These are phyloP conservation scores for Yarrowia keelungensis DNA, from an alignment of 805 yeast genomes.

Conservation along the genomic window DNA sequence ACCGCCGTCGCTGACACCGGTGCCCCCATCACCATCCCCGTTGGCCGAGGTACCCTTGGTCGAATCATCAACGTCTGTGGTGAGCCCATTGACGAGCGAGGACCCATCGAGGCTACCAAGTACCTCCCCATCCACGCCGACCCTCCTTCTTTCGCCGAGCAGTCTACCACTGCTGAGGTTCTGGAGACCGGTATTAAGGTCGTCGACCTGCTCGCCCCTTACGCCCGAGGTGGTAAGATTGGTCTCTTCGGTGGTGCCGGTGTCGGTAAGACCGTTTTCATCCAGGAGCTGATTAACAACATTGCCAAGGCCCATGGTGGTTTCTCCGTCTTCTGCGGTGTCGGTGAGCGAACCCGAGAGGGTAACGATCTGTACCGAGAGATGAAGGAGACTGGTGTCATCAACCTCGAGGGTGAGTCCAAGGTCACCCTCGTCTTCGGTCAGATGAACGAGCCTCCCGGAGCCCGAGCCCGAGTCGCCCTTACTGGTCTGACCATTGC, in stretches of 20 bases:
- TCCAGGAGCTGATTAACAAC: constrained; percentile 99
- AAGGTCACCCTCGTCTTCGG: constrained; percentile 99
- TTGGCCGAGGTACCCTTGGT: constrained; percentile 98
- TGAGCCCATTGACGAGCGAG: constrained; percentile 99
- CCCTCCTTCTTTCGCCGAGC: constrained; percentile 95
- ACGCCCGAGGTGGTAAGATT: constrained; percentile 99
- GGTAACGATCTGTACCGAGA: constrained; percentile 99
- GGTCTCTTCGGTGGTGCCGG: constrained; percentile 99
- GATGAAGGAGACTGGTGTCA: constrained; percentile 99
- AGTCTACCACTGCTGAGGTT: constrained; percentile 97
- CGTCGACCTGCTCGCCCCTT: constrained; percentile 98
- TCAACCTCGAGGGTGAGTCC: constrained; percentile 99
- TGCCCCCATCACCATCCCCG: constrained; percentile 98
- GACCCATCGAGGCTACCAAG: constrained; percentile 91
- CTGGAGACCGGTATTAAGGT: constrained; percentile 99
- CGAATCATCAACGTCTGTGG: constrained; percentile 97
- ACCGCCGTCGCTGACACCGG: constrained; percentile 91
- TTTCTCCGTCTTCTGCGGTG: constrained; percentile 99
- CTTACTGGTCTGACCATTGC: constrained; percentile 99
- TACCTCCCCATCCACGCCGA: constrained; percentile 99
- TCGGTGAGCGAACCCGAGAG: constrained; percentile 99
- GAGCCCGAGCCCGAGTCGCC: constrained; percentile 99
- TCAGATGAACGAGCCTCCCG: constrained; percentile 99
- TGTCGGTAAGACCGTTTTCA: constrained; percentile 99
- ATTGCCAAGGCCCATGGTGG: constrained; percentile 99